Evolutionary conservation across 495 filamentous ascomycete species (phyloP).

Genomic region (Trypethelium eluteriae): DNA sequence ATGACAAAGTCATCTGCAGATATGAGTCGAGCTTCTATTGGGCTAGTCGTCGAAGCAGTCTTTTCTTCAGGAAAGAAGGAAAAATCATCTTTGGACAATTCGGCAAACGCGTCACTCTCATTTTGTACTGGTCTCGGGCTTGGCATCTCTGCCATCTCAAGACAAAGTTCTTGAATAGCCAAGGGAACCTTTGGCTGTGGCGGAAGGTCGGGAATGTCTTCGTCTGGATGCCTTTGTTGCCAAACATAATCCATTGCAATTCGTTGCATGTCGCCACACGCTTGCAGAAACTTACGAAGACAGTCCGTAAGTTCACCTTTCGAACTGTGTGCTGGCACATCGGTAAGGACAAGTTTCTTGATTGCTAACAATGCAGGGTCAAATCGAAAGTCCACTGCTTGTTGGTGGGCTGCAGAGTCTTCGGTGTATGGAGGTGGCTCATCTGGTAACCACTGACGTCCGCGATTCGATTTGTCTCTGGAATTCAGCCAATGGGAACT

Average conservation of each 20-base stretch:
- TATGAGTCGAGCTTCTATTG: background rate
- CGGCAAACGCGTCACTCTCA: conserved; percentile 5
- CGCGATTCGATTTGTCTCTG: background rate
- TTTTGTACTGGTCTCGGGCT: background rate
- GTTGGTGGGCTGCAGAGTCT: background rate
- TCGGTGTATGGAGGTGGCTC: conserved; percentile 5
- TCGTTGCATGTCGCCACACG: conserved; percentile 6
- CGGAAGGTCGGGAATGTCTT: background rate
- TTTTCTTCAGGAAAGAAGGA: conserved; percentile 9
- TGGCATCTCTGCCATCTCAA: background rate
- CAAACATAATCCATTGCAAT: background rate
- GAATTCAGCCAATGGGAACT: conserved; percentile 1
- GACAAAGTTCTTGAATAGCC: background rate
- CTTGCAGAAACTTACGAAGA: conserved; percentile 1
- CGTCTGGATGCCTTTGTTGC: background rate
- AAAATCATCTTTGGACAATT: conserved; percentile 1
- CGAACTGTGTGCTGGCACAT: background rate
- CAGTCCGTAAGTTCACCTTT: conserved; percentile 6
- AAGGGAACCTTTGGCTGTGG: background rate
- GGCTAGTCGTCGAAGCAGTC: background rate
- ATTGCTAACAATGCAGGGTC: conserved; percentile 4
- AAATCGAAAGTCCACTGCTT: background rate
- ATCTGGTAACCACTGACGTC: conserved; percentile 4
- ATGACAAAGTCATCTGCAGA: background rate
- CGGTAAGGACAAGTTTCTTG: background rate